Base-by-base conservation (phyloP, 306 rosid genomes). In the Bauhinia variegata region DNA sequence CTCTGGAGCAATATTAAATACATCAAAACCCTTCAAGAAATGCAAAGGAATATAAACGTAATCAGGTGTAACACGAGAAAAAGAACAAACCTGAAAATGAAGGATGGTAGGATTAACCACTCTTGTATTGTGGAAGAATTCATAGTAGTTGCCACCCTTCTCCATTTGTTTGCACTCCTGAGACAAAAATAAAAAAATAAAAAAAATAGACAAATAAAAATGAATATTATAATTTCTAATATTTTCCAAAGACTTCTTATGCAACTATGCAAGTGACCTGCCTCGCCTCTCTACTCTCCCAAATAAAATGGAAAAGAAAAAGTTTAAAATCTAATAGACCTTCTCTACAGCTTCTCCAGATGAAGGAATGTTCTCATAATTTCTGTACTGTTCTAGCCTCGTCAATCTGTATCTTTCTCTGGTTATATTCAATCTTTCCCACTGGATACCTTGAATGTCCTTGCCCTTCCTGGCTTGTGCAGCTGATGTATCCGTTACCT, bases 401-500 rank as follows among this genome's bases (percentile, higher is more conserved):
- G 95, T 86, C 66, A 78, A 54, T 71, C 95, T 78, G 57, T 91
- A 91, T 54, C 80, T 82, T 4, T 82, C 86, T 59, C 95, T 84
- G 1, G 92, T 80, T 57, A 82, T 84, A 67, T 86, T 86, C 74
- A 91, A 68, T 38, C 87, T 88, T n/a, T 88, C 90, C 95, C 97
- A 91, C 54, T 84, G 95, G 76, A 91, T 91, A 11, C 97, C 97
- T 60, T 91, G 97, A 82, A 86, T 84, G 56, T 91, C 95, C 63
- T 91, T 88, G 11, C 95, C 95, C 59, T 61, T 82, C 47, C 97
- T 80, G 16, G 95, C 97, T 80, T 86, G 97, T 1, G 86, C 69
- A 76, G 92, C 85, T 12, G 97, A 82, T 12, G 97, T 88, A 80
- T 91, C 97, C 4, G 92, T 78, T 52, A 69, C 88, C 75, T 83